Conservation (phyloP, 345 rosid species). For the Turnera subulata region DNA sequence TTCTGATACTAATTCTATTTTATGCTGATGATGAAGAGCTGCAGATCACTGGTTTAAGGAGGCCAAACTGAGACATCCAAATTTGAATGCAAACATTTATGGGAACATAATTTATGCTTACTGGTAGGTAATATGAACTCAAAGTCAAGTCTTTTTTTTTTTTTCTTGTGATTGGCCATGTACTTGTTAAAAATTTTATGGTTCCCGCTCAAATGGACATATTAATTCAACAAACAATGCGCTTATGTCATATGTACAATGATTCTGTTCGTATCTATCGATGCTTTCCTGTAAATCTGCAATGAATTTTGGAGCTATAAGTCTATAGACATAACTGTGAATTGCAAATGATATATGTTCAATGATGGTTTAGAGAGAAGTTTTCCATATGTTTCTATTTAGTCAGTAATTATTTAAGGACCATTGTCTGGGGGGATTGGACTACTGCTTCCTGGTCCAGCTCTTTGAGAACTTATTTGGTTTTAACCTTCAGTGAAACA, state of each 20-base stretch:
- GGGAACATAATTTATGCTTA: conserved; percentile 87
- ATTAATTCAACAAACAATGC: too few relatives aligned
- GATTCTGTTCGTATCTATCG: too few relatives aligned
- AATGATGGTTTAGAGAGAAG: not conserved
- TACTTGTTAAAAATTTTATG: not conserved
- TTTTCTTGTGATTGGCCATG: not conserved
- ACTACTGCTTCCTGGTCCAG: too few relatives aligned
- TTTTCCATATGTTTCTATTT: not conserved
- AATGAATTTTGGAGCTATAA: too few relatives aligned
- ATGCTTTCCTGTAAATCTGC: too few relatives aligned
- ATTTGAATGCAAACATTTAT: conserved; percentile 75
- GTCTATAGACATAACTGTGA: too few relatives aligned
- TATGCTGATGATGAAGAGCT: conserved; percentile 66
- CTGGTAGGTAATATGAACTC: conserved; percentile 45
- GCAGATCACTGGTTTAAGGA: conserved; percentile 91
- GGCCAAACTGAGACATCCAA: conserved; percentile 58
- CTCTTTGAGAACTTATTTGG: too few relatives aligned
- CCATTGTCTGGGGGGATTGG: not conserved
- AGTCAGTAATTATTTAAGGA: not conserved
- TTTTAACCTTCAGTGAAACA: too few relatives aligned
- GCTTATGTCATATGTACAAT: too few relatives aligned
- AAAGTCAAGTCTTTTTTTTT: conserved; percentile 5
- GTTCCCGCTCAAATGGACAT: too few relatives aligned
- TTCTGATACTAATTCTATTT: conserved; percentile 29
- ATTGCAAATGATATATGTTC: too few relatives aligned